A percentile compares a stretch with the other conserved stretches of the same genome.
These are phyloP conservation scores for Pythium sukuiense DNA, from an alignment of 352 stramenopile species.

Conservation along the genomic window DNA sequence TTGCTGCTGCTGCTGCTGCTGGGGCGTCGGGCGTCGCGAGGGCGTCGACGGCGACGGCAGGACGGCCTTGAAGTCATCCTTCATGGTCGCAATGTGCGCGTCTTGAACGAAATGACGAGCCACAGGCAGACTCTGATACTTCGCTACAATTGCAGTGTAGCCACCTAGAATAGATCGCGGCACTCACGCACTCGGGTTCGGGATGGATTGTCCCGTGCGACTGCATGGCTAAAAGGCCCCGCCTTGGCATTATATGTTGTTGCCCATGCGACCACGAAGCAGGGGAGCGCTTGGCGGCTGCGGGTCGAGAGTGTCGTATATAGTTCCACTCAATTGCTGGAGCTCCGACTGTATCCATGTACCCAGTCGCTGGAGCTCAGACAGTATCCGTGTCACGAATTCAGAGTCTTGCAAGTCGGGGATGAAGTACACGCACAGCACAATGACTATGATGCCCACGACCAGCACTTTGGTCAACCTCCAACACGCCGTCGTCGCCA, in stretches of 20 bases:
- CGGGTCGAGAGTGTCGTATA: too few relatives aligned
- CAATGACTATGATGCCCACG: neutral
- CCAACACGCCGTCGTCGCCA: neutral
- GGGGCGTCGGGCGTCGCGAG: constrained; percentile 16
- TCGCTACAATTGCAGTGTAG: neutral
- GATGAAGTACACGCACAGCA: neutral
- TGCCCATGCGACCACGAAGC: too few relatives aligned
- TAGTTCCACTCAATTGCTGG: too few relatives aligned
- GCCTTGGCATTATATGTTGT: too few relatives aligned
- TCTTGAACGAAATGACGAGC: neutral
- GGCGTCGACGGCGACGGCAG: constrained; percentile 22
- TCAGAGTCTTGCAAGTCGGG: neutral
- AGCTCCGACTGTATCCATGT: too few relatives aligned
- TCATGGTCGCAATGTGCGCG: constrained; percentile 8
- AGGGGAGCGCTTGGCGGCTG: too few relatives aligned
- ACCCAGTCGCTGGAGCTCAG: neutral
- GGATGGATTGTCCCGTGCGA: neutral
- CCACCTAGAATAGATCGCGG: constrained; percentile 2
- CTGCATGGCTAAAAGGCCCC: too few relatives aligned
- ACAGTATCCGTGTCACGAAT: neutral
- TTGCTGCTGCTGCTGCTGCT: constrained; percentile 17
- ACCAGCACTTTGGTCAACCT: neutral
- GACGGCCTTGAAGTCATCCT: constrained; percentile 29
- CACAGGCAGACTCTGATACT: neutral
- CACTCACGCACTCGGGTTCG: too few relatives aligned